Conservation (phyloP, 2,329 filamentous ascomycete genomes). For the Blastomyces parvus region DNA sequence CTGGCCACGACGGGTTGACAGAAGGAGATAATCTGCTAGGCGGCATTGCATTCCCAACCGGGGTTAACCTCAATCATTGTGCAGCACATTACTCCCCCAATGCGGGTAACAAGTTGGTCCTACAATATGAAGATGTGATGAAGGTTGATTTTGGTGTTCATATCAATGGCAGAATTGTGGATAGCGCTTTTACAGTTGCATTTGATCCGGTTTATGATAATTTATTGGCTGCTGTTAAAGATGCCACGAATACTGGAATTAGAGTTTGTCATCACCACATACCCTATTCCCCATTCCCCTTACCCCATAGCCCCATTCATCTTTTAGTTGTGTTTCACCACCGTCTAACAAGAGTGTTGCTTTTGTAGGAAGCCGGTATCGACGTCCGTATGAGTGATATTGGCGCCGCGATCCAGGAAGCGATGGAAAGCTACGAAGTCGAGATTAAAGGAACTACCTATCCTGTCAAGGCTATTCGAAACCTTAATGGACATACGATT, state of each 20-base stretch:
- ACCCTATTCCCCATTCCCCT: too few relatives aligned
- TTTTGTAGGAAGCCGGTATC: conserved; percentile 66
- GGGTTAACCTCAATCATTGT: conserved; percentile 73
- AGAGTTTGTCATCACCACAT: conserved; percentile 34
- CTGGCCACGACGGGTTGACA: conserved; percentile 64
- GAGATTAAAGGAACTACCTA: conserved; percentile 70
- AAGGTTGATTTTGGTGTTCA: conserved; percentile 66
- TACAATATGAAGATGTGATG: conserved; percentile 59
- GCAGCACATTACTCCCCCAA: conserved; percentile 84
- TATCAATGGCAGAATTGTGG: conserved; percentile 60
- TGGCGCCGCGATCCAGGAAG: conserved; percentile 73
- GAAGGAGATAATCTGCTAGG: conserved; percentile 69
- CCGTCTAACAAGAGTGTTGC: background rate
- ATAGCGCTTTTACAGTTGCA: conserved; percentile 60
- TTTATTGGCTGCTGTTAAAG: conserved; percentile 56
- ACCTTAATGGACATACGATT: conserved; percentile 85
- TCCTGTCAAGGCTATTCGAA: conserved; percentile 75
- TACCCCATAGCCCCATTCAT: background rate
- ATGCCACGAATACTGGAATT: conserved; percentile 65
- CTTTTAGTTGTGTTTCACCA: background rate
- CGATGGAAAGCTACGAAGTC: conserved; percentile 88
- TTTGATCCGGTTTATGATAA: conserved; percentile 62
- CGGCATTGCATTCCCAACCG: conserved; percentile 80
- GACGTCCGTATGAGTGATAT: conserved; percentile 83
- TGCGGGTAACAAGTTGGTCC: conserved; percentile 66